Conservation (phyloP, 2,329 filamentous ascomycete genomes). For the Fusarium torulosum region DNA sequence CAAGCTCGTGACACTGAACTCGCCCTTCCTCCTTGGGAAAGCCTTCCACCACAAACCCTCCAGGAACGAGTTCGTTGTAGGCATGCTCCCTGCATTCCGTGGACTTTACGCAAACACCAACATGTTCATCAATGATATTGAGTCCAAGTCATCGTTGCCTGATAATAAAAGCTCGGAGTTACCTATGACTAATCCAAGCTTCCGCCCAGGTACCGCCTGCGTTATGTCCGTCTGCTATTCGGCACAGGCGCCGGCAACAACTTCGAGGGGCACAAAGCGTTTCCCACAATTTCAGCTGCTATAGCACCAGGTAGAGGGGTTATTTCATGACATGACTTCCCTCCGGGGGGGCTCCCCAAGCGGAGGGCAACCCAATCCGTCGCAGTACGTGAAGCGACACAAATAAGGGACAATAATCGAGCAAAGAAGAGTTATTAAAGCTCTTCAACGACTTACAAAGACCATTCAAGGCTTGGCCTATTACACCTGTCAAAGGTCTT, state of each 20-base stretch:
- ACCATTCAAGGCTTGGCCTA: conserved; percentile 47
- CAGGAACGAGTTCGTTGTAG: neutral
- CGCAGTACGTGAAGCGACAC: conserved; percentile 47
- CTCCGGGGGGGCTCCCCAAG: no score
- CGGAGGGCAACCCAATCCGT: no score
- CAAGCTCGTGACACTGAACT: no score
- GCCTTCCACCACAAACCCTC: neutral
- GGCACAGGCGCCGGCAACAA: neutral
- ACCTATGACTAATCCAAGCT: neutral
- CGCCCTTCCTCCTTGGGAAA: no score
- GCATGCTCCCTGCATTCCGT: neutral
- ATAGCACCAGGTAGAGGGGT: no score
- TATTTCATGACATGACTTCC: no score
- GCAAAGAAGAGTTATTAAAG: conserved; percentile 46
- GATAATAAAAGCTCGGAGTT: neutral
- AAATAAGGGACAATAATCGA: conserved; percentile 53
- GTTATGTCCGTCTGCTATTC: neutral
- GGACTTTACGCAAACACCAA: neutral
- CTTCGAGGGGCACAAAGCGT: neutral
- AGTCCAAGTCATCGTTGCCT: neutral
- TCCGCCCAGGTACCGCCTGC: neutral
- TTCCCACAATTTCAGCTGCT: conserved; percentile 7
- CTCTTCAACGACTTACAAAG: conserved; percentile 45
- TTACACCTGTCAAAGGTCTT: conserved; percentile 49
- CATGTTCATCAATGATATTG: neutral